Base-by-base conservation (phyloP, 306 rosid genomes). In the Dryas alaskensis region DNA sequence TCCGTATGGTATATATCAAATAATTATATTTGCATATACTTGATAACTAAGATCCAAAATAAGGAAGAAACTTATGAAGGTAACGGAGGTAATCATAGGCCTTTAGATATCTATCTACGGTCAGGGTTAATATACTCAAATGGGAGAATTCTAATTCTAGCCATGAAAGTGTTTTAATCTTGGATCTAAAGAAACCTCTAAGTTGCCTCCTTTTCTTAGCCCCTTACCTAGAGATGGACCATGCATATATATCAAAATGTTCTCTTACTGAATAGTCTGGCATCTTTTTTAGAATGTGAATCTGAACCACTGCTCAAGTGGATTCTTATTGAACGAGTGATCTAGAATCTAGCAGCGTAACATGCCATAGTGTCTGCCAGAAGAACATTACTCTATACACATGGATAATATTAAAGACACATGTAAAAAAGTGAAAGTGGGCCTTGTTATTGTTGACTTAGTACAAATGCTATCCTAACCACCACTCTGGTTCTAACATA, bases 41-140 rank as follows among this genome's bases (percentile, higher is more conserved):
- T 69, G 49, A 52, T 39, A 17, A 13, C 47, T 61, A 40, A 13
- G 48, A 69, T 53, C 74, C 12, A 65, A 53, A n/a, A 25, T 53
- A 10, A 9, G 10, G 48, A 62, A 40, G 72, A 49, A 17, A 44
- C 53, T 17, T 45, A 19, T 13, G 50, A 17, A 53, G 11, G 40
- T 53, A 69, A 19, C 13, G 40, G 39, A 53, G 11, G 40, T 53
- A 69, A 39, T 6, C 45, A 60, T 14, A 43, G 48, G 31, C 37
- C 55, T 16, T 53, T n/a, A 51, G 9, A 68, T 37, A 27, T 42
- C 3, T n/a, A 39, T 37, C 46, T 37, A 37, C 19, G 13, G 39
- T 37, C 31, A 16, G 42, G 59, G 10, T 55, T 10, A n/a, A 40
- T 52, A 69, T 43, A 39, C 40, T 17, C 52, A 19, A 53, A 10